Evolutionary conservation across 2,329 filamentous ascomycete species (phyloP).

Genomic region (Tolypocladium cylindrosporum): DNA sequence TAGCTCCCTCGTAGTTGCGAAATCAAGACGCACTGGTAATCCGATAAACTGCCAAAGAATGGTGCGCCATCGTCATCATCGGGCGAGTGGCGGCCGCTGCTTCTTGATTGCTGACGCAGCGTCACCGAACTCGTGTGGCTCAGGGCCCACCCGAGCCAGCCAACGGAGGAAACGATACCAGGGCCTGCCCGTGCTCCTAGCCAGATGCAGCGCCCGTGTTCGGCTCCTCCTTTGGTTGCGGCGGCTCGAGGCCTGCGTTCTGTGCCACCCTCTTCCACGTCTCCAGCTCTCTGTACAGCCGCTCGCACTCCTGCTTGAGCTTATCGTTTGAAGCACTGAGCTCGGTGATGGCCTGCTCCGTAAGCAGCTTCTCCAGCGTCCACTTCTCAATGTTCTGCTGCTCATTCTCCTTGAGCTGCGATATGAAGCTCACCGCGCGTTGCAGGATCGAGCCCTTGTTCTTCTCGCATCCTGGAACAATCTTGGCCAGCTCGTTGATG

Average conservation of each 20-base stretch:
- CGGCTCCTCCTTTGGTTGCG: constrained; percentile 27
- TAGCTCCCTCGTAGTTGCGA: neutral
- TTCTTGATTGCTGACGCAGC: neutral
- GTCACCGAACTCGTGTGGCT: neutral
- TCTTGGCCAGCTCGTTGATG: constrained; percentile 95
- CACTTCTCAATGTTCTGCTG: constrained; percentile 90
- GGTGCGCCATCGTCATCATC: neutral
- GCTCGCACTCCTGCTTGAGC: constrained; percentile 69
- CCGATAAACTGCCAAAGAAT: neutral
- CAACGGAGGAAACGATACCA: neutral
- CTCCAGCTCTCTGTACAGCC: constrained; percentile 67
- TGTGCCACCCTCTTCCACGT: constrained; percentile 66
- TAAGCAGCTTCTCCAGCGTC: constrained; percentile 83
- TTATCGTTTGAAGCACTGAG: constrained; percentile 81
- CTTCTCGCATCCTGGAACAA: constrained; percentile 95
- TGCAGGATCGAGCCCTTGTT: constrained; percentile 97
- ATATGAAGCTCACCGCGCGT: constrained; percentile 88
- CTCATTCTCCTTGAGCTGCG: constrained; percentile 88
- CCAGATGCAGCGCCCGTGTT: constrained; percentile 13
- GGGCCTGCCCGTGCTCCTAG: constrained; percentile 12
- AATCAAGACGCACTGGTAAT: neutral
- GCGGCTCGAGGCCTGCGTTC: constrained; percentile 43
- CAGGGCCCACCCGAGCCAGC: neutral
- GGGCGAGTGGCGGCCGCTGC: neutral
- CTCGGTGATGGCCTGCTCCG: constrained; percentile 81